Evolutionary conservation across 805 yeast species (phyloP).

Genomic region (Zygoascus tannicola): DNA sequence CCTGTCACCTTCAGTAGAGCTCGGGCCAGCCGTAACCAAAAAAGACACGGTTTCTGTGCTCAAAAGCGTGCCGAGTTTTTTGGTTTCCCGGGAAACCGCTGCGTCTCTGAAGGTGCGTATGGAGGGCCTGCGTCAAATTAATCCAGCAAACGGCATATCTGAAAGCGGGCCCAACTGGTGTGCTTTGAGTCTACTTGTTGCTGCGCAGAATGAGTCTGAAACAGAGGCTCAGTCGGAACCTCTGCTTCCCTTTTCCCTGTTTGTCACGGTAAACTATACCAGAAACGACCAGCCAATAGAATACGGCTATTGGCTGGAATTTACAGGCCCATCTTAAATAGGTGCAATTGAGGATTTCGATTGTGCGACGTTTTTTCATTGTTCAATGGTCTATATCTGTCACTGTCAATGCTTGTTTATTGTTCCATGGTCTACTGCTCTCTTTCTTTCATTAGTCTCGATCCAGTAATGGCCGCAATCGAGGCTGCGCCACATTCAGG

Average conservation of each 20-base stretch:
- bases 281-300: too few relatives aligned
- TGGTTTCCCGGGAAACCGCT: conserved; percentile 20
- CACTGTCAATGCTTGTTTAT: too few relatives aligned
- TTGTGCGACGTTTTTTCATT: too few relatives aligned
- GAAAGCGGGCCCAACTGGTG: conserved; percentile 26
- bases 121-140: conserved; percentile 14
- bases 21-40: conserved; percentile 18
- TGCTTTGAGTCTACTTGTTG: not conserved
- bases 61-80: conserved; percentile 19
- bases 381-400: too few relatives aligned
- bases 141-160: conserved; percentile 7
- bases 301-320: too few relatives aligned
- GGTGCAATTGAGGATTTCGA: too few relatives aligned
- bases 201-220: not conserved
- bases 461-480: conserved; percentile 1
- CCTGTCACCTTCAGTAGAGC: conserved; percentile 13
- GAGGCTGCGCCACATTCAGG: not conserved
- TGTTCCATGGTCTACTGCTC: not conserved
- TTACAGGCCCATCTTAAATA: too few relatives aligned
- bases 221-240: not conserved
- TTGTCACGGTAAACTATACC: too few relatives aligned
- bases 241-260: too few relatives aligned
- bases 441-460: not conserved
- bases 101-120: conserved; percentile 22
- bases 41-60: conserved; percentile 21